Evolutionary conservation across 2,329 filamentous ascomycete species (phyloP).

Genomic region (Talaromyces amestolkiae): DNA sequence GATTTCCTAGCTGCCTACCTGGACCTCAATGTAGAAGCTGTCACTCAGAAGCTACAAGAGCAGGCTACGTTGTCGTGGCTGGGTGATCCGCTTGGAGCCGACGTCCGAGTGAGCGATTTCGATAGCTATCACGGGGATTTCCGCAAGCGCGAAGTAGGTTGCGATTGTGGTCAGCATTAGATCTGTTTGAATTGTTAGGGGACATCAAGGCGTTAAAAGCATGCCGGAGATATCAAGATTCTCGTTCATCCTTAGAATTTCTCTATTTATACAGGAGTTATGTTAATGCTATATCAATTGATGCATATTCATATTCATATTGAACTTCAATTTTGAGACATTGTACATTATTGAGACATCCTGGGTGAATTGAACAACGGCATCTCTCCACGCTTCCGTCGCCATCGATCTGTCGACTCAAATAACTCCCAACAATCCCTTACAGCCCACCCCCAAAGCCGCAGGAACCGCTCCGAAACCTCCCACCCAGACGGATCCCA

Average conservation of each 20-base stretch:
- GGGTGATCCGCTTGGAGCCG: slow-evolving; percentile 39
- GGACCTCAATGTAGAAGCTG: slow-evolving; percentile 70
- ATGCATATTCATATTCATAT: neutral
- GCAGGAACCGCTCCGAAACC: slow-evolving; percentile 26
- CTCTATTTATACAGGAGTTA: neutral
- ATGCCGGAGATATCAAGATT: neutral
- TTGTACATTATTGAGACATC: neutral
- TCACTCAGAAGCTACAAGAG: slow-evolving; percentile 69
- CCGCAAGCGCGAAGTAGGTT: slow-evolving; percentile 24
- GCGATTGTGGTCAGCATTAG: slow-evolving; percentile 17
- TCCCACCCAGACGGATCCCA: slow-evolving; percentile 33
- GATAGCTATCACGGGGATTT: slow-evolving; percentile 48
- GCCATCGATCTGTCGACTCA: slow-evolving; percentile 31
- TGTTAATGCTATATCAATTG: neutral
- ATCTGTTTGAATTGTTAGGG: neutral
- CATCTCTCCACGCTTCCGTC: slow-evolving; percentile 27
- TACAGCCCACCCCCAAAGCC: slow-evolving; percentile 31
- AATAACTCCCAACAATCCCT: slow-evolving; percentile 26
- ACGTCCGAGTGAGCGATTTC: slow-evolving; percentile 38
- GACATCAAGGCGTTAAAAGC: neutral
- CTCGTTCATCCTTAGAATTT: neutral
- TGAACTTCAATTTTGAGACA: too few relatives aligned
- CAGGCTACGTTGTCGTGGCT: slow-evolving; percentile 38
- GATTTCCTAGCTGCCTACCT: slow-evolving; percentile 77
- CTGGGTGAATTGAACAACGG: slow-evolving; percentile 18